Conservation (phyloP, 352 stramenopile genomes). For the Pythium catenulatum region DNA sequence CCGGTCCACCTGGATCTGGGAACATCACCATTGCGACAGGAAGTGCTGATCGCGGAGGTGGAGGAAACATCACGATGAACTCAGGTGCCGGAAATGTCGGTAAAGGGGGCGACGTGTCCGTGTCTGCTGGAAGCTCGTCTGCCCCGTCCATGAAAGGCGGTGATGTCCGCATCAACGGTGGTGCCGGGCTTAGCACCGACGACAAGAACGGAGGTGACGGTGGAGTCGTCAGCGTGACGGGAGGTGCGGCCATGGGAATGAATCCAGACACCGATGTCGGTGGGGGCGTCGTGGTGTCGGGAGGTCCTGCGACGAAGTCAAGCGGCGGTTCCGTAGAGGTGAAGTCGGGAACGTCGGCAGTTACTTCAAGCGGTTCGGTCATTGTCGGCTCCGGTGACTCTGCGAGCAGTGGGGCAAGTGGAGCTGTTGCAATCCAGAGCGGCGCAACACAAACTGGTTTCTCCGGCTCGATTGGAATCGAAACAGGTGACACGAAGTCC, state of each 20-base stretch:
- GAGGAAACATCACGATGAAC: constrained; percentile 79
- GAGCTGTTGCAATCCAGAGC: constrained; percentile 64
- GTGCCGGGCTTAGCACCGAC: constrained; percentile 68
- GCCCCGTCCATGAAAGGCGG: constrained; percentile 69
- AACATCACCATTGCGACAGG: constrained; percentile 85
- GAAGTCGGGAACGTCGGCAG: constrained; percentile 65
- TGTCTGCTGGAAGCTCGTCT: constrained; percentile 64
- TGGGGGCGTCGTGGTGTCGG: constrained; percentile 65
- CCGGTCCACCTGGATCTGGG: constrained; percentile 72
- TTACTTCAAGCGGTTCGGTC: constrained; percentile 72
- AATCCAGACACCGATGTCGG: constrained; percentile 67
- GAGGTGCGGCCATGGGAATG: constrained; percentile 68
- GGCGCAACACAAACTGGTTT: constrained; percentile 62
- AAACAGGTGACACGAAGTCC: constrained; percentile 66
- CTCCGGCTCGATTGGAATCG: constrained; percentile 71
- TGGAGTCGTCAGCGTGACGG: constrained; percentile 71
- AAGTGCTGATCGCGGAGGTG: constrained; percentile 67
- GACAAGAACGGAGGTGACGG: constrained; percentile 80
- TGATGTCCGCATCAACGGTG: constrained; percentile 70
- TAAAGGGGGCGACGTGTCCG: constrained; percentile 70
- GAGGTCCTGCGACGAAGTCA: constrained; percentile 66
- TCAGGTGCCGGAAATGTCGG: constrained; percentile 70
- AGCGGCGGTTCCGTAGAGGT: constrained; percentile 72
- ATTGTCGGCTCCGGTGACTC: constrained; percentile 65
- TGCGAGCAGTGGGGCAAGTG: constrained; percentile 57